phyloP scores from a whole-genome alignment of 75 land plant species.

The Picea glauca region DNA sequence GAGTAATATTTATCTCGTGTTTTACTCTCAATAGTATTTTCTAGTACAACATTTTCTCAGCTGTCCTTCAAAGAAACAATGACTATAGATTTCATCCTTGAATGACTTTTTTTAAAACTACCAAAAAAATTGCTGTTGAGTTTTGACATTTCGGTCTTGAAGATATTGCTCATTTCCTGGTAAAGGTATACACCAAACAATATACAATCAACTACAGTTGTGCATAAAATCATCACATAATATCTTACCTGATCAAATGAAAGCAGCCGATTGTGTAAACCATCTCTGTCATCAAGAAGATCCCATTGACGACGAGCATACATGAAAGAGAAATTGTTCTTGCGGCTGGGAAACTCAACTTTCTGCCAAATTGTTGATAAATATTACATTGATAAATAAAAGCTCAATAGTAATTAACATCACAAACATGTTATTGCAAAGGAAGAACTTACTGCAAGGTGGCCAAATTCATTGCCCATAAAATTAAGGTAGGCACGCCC shows the following conservation, averaged over 20 bases:
- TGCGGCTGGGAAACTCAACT: conserved; percentile 85
- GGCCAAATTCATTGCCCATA: conserved; percentile 99
- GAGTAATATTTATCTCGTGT: no score
- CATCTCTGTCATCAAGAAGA: conserved; percentile 30
- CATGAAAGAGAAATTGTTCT: conserved; percentile 69
- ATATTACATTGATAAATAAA: background rate
- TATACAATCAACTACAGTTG: background rate
- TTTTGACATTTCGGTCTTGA: no score
- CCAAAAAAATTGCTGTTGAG: no score
- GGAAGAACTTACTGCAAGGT: conserved; percentile 62
- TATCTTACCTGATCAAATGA: conserved; percentile 70
- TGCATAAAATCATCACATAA: background rate
- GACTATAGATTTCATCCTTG: no score
- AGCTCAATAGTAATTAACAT: background rate
- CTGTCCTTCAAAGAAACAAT: conserved; percentile 6
- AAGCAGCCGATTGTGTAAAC: conserved; percentile 51
- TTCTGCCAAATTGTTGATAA: conserved; percentile 40
- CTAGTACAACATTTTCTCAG: conserved; percentile 48
- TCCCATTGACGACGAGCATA: conserved; percentile 83
- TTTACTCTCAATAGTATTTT: conserved; percentile 34
- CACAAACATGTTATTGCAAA: background rate
- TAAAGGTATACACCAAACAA: background rate
- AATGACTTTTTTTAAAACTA: no score
- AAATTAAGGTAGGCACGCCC: conserved; percentile 93
- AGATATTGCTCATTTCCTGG: conserved; percentile 57